Conservation (phyloP, 1,139 yeast species). For the Sugiyamaella neomexicana region DNA sequence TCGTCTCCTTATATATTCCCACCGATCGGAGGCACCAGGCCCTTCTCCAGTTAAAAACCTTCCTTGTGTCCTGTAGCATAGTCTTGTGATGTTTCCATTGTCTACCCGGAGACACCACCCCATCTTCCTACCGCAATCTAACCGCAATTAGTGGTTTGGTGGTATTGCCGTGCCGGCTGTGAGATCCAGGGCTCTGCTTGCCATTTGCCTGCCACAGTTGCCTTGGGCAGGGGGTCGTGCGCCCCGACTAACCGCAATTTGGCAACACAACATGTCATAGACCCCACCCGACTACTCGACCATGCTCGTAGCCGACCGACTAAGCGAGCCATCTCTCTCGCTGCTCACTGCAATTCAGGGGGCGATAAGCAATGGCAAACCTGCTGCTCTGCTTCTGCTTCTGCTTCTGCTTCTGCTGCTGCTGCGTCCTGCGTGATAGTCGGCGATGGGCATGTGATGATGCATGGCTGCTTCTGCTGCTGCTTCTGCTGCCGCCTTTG, state of each 20-base stretch:
- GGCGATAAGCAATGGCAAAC: no score
- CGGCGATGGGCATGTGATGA: not conserved
- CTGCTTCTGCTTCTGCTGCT: not conserved
- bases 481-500: not conserved
- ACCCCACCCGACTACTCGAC: no score
- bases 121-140: constrained; percentile 7
- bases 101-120: not conserved
- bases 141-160: constrained; percentile 6
- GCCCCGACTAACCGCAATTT: not conserved
- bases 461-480: not conserved
- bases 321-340: no score
- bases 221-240: constrained; percentile 4
- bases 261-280: not conserved
- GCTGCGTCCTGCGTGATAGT: no score
- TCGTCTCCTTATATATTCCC: not conserved
- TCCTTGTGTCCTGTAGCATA: constrained; percentile 10
- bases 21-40: not conserved
- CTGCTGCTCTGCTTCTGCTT: not conserved
- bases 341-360: no score
- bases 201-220: not conserved
- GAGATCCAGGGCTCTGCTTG: not conserved
- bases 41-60: not conserved
- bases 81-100: constrained; percentile 13
- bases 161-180: not conserved
- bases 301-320: no score